Evolutionary conservation across 2,329 filamentous ascomycete genomes (phyloP).

Genomic region (Penicillium sp.): DNA sequence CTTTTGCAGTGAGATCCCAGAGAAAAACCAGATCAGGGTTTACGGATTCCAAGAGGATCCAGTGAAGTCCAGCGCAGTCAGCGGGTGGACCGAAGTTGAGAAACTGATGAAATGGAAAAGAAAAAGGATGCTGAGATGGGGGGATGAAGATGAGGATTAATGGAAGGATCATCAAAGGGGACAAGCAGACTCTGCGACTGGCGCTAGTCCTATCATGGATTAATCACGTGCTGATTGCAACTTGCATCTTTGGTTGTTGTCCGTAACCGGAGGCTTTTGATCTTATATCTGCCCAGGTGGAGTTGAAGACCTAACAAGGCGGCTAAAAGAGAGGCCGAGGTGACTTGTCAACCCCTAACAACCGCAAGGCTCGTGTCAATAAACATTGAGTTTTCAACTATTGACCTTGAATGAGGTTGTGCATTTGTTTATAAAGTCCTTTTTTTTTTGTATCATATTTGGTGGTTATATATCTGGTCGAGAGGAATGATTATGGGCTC

Average conservation of each 20-base stretch:
- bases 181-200: slow-evolving; percentile 10
- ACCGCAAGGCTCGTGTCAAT: not conserved
- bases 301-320: not conserved
- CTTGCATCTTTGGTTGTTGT: not conserved
- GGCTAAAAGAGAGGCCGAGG: not conserved
- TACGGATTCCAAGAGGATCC: slow-evolving; percentile 25
- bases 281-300: not conserved
- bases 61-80: slow-evolving; percentile 6
- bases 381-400: not conserved
- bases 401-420: not conserved
- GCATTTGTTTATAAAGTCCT: not conserved
- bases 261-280: not conserved
- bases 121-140: slow-evolving; percentile 14
- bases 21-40: slow-evolving; percentile 22
- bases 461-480: not conserved
- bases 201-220: not conserved
- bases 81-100: slow-evolving; percentile 3
- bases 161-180: slow-evolving; percentile 13
- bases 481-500: no score
- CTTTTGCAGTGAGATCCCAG: slow-evolving; percentile 21
- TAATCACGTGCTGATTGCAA: not conserved
- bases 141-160: slow-evolving; percentile 11
- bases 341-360: not conserved
- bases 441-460: not conserved
- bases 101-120: slow-evolving; percentile 12